Evolutionary conservation across 768 basidiomycete species (phyloP), one percentile per base, ranked within the genome.

Genomic region (Tubosaeta sp.): DNA sequence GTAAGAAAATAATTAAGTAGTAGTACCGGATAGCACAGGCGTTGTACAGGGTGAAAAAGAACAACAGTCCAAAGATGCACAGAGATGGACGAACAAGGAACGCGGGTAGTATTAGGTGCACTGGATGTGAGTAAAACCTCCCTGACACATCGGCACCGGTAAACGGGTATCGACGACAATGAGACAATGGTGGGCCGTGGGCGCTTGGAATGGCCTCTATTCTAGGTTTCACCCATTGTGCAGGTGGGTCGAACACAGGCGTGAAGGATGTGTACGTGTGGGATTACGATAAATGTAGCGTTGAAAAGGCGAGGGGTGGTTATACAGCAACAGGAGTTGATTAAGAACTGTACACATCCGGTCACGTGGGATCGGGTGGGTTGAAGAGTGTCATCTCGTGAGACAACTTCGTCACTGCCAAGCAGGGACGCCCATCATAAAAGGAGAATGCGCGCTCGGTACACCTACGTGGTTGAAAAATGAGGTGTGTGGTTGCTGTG

Each of bases 401-500:
- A 34, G 38, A 33, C 19, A 14, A 3, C 2, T 34, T 45, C 26
- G 55, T 53, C 53, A 53, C 33, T 66, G 61, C 65, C 65, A 66
- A 44, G 65, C 48, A 32, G 66, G 52, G 17, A 68, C 61, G 14
- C 61, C 57, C 32, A 65, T 50, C 39, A 73, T 42, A 56, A 76
- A 75, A 10, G 75, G 74, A 22, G 76, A 74, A 51, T 71, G 74
- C 34, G 69, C 59, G n/a, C 62, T 52, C 4, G 74, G 70, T 45
- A 56, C 60, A 6, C 74, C 74, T 13, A 68, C 64, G 38, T 76
- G 74, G 25, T 62, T 58, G 54, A 76, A 74, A 48, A 76, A 67
- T 11, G 69, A 34, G 11, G 63, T 19, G 34, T 66, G 63, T 0
- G 71, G 46, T 35, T 68, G 62, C 50, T 73, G 71, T 11, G 66